Conservation (phyloP, 768 basidiomycete species). For the Myochromella boudieri region DNA sequence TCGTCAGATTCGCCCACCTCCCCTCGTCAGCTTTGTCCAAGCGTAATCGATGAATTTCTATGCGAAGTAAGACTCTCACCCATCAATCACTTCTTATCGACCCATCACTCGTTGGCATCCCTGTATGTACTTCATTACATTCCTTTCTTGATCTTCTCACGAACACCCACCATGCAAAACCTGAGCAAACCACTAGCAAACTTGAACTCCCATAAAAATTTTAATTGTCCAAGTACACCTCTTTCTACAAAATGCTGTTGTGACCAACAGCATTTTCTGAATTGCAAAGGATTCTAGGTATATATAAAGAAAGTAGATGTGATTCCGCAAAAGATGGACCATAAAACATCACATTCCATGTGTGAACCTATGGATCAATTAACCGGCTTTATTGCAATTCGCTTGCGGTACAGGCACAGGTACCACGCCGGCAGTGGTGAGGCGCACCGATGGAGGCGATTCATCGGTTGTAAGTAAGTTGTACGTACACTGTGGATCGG, state of each 20-base stretch:
- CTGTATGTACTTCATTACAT: conserved; percentile 14
- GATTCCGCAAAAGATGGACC: conserved; percentile 8
- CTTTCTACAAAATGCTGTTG: too few relatives aligned
- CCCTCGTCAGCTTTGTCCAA: too few relatives aligned
- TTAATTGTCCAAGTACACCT: too few relatives aligned
- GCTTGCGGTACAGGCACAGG: conserved; percentile 21
- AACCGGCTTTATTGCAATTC: conserved; percentile 12
- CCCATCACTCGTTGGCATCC: conserved; percentile 30
- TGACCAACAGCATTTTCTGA: too few relatives aligned
- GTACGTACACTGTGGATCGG: too few relatives aligned
- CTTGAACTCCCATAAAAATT: too few relatives aligned
- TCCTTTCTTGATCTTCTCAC: conserved; percentile 13
- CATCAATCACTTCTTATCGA: conserved; percentile 54
- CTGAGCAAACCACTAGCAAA: too few relatives aligned
- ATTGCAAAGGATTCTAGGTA: conserved; percentile 4
- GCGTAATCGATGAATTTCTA: conserved; percentile 1
- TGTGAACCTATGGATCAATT: conserved; percentile 11
- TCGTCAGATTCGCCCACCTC: background rate
- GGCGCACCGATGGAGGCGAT: conserved; percentile 3
- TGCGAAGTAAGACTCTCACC: conserved; percentile 28
- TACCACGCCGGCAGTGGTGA: conserved; percentile 9
- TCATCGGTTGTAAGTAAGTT: too few relatives aligned
- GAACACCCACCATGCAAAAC: too few relatives aligned
- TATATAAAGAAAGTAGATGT: conserved; percentile 9
- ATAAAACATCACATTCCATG: conserved; percentile 14